phyloP scores from a whole-genome alignment of 306 rosid genomes.

The Cercis canadensis region DNA sequence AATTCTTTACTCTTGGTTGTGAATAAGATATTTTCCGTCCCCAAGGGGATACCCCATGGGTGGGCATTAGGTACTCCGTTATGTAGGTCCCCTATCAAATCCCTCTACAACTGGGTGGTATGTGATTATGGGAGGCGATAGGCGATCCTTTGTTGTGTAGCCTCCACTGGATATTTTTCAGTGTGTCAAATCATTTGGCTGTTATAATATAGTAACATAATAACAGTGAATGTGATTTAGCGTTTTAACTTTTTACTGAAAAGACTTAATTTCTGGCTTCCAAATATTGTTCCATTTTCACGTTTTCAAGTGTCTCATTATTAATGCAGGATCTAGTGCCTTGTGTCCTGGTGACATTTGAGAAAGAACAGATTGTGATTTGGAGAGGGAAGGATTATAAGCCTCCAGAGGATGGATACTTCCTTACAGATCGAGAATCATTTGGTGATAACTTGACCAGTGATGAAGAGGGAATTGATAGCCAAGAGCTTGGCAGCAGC shows the following conservation, averaged over 20 bases:
- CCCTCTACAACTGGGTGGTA: too few species aligned
- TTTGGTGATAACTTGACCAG: conserved; percentile 38
- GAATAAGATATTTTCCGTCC: too few species aligned
- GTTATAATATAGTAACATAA: not conserved
- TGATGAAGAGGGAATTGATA: conserved; percentile 22
- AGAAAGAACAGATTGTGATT: conserved; percentile 82
- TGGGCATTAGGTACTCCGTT: too few species aligned
- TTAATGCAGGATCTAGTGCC: conserved; percentile 85
- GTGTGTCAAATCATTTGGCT: not conserved
- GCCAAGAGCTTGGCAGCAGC: conserved; percentile 21
- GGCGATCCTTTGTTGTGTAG: too few species aligned
- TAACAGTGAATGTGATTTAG: conserved; percentile 12
- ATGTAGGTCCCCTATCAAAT: too few species aligned
- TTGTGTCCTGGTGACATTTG: conserved; percentile 86
- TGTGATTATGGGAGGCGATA: too few species aligned
- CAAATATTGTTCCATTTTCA: conserved; percentile 11
- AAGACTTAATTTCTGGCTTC: conserved; percentile 10
- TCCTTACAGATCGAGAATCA: conserved; percentile 52
- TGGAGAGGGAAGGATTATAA: conserved; percentile 80
- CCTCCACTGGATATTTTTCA: not conserved
- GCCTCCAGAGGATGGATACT: conserved; percentile 51
- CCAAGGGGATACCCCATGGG: too few species aligned
- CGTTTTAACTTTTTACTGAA: not conserved
- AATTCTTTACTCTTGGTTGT: too few species aligned
- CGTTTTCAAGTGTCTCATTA: conserved; percentile 25